Conservation (phyloP, 192 early-diverging fungal species). For the Backusella westeae region DNA sequence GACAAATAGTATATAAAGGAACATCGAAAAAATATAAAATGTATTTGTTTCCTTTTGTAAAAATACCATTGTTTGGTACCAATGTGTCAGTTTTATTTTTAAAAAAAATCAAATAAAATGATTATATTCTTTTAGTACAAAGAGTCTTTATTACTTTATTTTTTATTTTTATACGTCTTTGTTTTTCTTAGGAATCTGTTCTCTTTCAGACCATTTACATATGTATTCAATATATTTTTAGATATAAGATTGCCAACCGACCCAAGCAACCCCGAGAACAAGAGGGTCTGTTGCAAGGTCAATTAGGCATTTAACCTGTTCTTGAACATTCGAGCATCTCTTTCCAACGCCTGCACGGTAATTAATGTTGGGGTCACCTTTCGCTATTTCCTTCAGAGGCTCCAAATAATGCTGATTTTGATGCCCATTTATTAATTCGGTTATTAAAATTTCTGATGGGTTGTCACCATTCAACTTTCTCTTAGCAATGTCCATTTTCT, state of each 20-base stretch:
- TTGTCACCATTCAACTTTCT: conserved; percentile 71
- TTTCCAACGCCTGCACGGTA: conserved; percentile 44
- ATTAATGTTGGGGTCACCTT: conserved; percentile 47
- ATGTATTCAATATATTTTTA: not conserved
- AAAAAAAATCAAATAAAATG: no score
- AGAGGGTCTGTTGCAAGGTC: conserved; percentile 74
- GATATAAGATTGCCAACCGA: conserved; percentile 68
- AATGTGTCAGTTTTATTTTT: no score
- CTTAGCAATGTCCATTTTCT: conserved; percentile 71
- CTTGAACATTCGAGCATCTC: conserved; percentile 49
- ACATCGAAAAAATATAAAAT: no score
- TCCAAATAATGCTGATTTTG: conserved; percentile 51
- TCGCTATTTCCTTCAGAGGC: conserved; percentile 40
- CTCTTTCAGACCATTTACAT: no score
- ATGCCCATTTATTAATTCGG: conserved; percentile 66
- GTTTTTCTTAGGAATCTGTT: no score
- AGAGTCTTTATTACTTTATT: no score
- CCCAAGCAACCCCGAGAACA: conserved; percentile 61
- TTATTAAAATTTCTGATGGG: conserved; percentile 51
- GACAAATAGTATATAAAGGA: no score
- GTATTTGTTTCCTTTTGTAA: no score
- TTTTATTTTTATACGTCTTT: no score
- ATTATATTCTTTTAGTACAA: no score
- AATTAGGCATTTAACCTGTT: conserved; percentile 72
- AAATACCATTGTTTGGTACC: no score